Conservation (phyloP, 176 grass and related monocot species). For the Alloteropsis semialata region DNA sequence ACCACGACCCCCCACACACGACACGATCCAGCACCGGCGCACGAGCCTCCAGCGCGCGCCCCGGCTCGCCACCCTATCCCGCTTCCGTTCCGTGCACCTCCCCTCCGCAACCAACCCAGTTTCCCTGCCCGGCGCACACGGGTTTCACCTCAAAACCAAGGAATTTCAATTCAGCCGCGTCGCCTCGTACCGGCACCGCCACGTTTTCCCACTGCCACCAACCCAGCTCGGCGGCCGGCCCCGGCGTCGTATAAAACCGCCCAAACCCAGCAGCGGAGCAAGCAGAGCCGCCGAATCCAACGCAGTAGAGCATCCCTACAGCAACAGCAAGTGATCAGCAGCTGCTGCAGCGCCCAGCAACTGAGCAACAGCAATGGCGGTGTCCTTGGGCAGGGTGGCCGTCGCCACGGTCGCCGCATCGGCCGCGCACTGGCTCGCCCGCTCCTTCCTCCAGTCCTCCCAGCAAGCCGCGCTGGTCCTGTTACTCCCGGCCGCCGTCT, state of each 20-base stretch:
- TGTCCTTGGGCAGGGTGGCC: not conserved
- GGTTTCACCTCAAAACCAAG: constrained; percentile 21
- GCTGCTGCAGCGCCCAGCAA: no score
- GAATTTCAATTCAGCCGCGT: not conserved
- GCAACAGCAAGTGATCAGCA: not conserved
- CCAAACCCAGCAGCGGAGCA: not conserved
- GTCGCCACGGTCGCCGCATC: constrained; percentile 13
- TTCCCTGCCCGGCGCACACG: constrained; percentile 5
- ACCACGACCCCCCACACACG: no score
- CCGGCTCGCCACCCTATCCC: no score
- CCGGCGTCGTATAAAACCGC: constrained; percentile 7
- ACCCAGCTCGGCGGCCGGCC: not conserved
- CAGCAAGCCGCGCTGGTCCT: not conserved
- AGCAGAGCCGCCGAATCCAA: no score
- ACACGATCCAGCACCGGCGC: no score
- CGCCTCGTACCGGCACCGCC: not conserved
- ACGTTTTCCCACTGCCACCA: constrained; percentile 8
- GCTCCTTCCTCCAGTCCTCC: constrained; percentile 10
- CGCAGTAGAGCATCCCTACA: no score
- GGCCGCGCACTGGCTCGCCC: constrained; percentile 22
- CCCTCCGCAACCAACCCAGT: constrained; percentile 25
- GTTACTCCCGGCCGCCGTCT: not conserved
- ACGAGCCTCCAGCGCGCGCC: no score
- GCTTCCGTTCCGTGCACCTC: no score
- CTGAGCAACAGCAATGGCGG: constrained; percentile 16